Evolutionary conservation across 2,329 filamentous ascomycete genomes (phyloP), one percentile per base, ranked within the genome.

Genomic region (Claviceps pusilla): DNA sequence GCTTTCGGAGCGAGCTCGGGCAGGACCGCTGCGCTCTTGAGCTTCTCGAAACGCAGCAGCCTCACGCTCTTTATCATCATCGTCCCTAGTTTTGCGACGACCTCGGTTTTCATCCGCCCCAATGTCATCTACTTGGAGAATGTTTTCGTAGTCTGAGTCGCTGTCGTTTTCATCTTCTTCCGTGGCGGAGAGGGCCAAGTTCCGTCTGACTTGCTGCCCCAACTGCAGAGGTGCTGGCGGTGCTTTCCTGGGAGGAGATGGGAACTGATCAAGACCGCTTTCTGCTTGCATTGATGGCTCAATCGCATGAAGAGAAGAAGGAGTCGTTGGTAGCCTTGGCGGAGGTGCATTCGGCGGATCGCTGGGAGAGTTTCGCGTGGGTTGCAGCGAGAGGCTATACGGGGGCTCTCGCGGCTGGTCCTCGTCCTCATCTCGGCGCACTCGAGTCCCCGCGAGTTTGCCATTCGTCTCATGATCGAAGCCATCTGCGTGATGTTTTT

Each of bases 181-280:
- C 19, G 43, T 16, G 4, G 59, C 55, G 1, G 61, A 56, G 16
- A 60, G 54, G 11, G 60, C 58, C 9, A 63, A 45, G 12, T 62
- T 58, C 2, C 54, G 59, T 35, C 61, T 58, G 45, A 56, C 53
- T 24, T 63, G 61, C 28, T 67, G 61, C 28, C 62, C 61, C 29
- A 97, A 75, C 63, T 90, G 84, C 53, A 97, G 69, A 2, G 91
- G 90, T 12, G 89, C 87, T 49, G 91, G 91, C 3, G 90, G 89
- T 6, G 84, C 80, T 67, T 95, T 96, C 56, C 90, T 80, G 51
- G 80, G 79, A 14, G 84, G 82, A 1, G 82, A 77, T 2, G 77
- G 74, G 55, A 82, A 82, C 57, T 76, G 73, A 10, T 70, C 65
- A 4, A 75, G 62, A 3, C 70, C 71, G 33, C 76, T 71, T 39